These are phyloP conservation scores for Sclerotinia spermophila DNA, from an alignment of 2,329 filamentous ascomycete species.

Conservation along the genomic window DNA sequence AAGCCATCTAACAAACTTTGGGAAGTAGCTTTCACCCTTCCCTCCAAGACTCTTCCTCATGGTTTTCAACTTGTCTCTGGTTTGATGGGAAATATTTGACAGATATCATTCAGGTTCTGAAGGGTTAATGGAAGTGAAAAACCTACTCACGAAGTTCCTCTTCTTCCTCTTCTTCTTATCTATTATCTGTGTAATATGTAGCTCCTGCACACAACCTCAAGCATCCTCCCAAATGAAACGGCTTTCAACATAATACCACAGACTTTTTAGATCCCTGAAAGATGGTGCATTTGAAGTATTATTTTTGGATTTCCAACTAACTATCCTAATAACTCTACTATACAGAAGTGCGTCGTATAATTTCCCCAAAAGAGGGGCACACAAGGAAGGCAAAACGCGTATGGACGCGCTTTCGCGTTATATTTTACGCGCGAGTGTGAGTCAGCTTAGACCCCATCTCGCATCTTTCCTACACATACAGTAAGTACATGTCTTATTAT, in stretches of 20 bases:
- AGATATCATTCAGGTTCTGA: neutral
- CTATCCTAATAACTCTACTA: no score
- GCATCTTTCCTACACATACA: neutral
- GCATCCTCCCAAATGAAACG: conserved; percentile 10
- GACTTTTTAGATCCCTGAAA: neutral
- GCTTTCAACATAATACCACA: neutral
- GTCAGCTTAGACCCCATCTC: neutral
- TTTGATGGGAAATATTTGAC: neutral
- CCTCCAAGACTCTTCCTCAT: neutral
- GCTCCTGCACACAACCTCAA: conserved; percentile 6
- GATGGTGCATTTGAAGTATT: neutral
- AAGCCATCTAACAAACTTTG: neutral
- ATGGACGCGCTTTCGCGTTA: neutral
- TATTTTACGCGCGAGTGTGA: neutral
- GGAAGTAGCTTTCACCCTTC: neutral
- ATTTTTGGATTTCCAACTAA: neutral
- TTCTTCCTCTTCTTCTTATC: neutral
- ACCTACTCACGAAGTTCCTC: neutral
- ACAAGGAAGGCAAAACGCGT: conserved; percentile 6
- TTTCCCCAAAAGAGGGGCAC: conserved; percentile 9
- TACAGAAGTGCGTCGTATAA: neutral
- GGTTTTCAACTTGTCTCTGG: neutral
- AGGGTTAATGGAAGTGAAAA: neutral
- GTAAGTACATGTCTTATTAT: neutral
- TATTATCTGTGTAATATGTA: neutral